Conservation (phyloP, 306 rosid genomes). For the Citrullus mucosospermus region DNA sequence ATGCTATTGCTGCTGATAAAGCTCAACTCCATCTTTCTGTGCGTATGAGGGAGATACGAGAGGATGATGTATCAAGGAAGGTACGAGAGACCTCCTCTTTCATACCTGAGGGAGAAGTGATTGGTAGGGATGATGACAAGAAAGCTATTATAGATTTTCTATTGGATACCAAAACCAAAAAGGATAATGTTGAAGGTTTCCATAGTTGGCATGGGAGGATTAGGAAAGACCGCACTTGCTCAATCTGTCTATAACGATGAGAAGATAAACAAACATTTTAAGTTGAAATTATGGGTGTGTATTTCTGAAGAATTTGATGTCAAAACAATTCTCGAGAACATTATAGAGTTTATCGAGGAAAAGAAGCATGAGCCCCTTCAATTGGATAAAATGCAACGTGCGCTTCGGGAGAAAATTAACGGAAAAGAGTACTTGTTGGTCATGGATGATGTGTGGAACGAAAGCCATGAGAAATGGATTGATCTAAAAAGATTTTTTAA, state of each 20-base stretch:
- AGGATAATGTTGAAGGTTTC: background rate
- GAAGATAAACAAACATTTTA: background rate
- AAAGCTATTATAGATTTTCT: background rate
- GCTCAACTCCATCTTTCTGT: background rate
- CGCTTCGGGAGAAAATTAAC: too few relatives aligned
- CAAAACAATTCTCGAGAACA: background rate
- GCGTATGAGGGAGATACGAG: background rate
- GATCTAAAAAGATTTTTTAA: background rate
- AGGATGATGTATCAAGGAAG: background rate
- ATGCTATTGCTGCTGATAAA: background rate
- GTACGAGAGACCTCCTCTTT: background rate
- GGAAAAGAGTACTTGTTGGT: background rate
- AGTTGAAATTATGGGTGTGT: conserved; percentile 11
- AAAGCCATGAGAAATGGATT: background rate
- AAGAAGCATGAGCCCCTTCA: background rate
- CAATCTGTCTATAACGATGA: conserved; percentile 4
- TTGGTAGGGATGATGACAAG: background rate
- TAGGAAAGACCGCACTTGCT: conserved; percentile 11
- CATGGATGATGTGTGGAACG: background rate
- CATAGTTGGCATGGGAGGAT: background rate
- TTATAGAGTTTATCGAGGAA: rapidly evolving
- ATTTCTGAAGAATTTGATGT: conserved; percentile 5
- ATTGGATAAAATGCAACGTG: background rate
- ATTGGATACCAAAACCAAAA: background rate
- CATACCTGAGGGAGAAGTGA: background rate